A percentile compares a stretch with the other conserved stretches of the same genome.
These are phyloP conservation scores for Gnomoniopsis smithogilvyi DNA, from an alignment of 2,329 filamentous ascomycete genomes.

Conservation along the genomic window DNA sequence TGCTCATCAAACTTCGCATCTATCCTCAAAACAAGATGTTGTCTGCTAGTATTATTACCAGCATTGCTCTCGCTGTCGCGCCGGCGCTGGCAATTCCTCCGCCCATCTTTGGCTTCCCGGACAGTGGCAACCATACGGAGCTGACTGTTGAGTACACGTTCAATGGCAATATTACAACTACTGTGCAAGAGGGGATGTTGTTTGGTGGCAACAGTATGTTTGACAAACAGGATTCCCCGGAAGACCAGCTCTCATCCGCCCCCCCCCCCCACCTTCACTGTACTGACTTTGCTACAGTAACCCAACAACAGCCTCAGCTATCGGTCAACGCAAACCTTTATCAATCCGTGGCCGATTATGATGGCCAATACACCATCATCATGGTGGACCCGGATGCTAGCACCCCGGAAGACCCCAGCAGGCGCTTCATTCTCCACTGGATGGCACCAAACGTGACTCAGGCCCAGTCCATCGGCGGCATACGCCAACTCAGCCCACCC, in stretches of 20 bases:
- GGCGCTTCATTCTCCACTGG: slow-evolving; percentile 17
- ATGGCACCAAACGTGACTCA: slow-evolving; percentile 4
- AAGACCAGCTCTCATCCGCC: no score
- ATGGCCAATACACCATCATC: slow-evolving; percentile 5
- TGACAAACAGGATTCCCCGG: no score
- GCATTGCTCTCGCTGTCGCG: background rate
- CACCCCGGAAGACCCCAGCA: slow-evolving; percentile 4
- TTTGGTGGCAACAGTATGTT: slow-evolving; percentile 1
- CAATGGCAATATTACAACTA: slow-evolving; percentile 1
- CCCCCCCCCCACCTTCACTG: no score
- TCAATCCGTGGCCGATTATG: background rate
- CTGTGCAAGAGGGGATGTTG: slow-evolving; percentile 2
- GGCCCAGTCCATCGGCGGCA: background rate
- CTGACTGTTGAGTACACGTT: slow-evolving; percentile 12
- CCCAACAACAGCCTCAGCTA: slow-evolving; percentile 5
- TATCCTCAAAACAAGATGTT: background rate
- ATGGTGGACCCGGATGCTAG: slow-evolving; percentile 16
- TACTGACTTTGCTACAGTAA: background rate
- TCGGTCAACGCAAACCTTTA: slow-evolving; percentile 1
- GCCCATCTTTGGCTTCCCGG: slow-evolving; percentile 10
- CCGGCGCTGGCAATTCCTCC: slow-evolving; percentile 14
- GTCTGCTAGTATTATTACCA: background rate
- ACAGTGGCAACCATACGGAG: slow-evolving; percentile 4
- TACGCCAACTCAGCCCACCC: slow-evolving; percentile 2
- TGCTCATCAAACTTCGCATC: background rate